Percentiles rank a stretch among this genome's conserved stretches.
These are phyloP conservation scores for Moesziomyces sp. DNA, from an alignment of 1,284 basidiomycete genomes.

Conservation along the genomic window DNA sequence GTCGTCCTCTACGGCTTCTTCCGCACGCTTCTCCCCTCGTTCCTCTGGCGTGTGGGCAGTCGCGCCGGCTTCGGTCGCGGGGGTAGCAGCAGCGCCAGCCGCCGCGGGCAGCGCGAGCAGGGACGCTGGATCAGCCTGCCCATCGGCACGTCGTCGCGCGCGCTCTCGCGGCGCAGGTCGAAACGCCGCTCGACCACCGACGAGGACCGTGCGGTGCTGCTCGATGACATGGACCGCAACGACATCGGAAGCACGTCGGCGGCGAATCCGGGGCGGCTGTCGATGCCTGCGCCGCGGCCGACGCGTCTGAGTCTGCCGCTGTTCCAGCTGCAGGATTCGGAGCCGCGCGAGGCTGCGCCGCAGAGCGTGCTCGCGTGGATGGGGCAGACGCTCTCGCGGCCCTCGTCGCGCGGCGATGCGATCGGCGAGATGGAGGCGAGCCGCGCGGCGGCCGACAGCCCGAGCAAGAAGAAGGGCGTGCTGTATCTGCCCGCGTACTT, in stretches of 20 bases:
- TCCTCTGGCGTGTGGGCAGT: conserved; percentile 21
- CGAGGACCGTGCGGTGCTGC: conserved; percentile 27
- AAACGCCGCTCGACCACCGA: conserved; percentile 31
- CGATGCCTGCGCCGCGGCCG: conserved; percentile 44
- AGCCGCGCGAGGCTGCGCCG: conserved; percentile 29
- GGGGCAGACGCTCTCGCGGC: conserved; percentile 39
- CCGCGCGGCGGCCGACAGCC: conserved; percentile 4
- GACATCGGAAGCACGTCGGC: conserved; percentile 29
- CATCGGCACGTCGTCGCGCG: conserved; percentile 17
- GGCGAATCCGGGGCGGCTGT: conserved; percentile 20
- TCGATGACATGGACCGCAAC: conserved; percentile 13
- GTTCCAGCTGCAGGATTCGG: conserved; percentile 49
- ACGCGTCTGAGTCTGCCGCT: conserved; percentile 42
- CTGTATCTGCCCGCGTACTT: conserved; percentile 58
- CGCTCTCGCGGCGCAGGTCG: conserved; percentile 12
- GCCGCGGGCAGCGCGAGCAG: conserved; percentile 4
- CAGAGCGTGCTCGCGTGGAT: conserved; percentile 51
- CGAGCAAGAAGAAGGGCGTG: conserved; percentile 42
- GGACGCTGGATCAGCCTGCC: conserved; percentile 50
- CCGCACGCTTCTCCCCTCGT: conserved; percentile 34
- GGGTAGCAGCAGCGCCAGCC: neutral
- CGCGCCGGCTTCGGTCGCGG: conserved; percentile 20
- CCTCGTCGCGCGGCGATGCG: conserved; percentile 35
- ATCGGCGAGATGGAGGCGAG: conserved; percentile 35
- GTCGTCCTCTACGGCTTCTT: conserved; percentile 47